A percentile compares a stretch with the other conserved stretches of the same genome.
These are phyloP conservation scores for Aspergillus sp. DNA, from an alignment of 2,329 filamentous ascomycete genomes.

Conservation along the genomic window DNA sequence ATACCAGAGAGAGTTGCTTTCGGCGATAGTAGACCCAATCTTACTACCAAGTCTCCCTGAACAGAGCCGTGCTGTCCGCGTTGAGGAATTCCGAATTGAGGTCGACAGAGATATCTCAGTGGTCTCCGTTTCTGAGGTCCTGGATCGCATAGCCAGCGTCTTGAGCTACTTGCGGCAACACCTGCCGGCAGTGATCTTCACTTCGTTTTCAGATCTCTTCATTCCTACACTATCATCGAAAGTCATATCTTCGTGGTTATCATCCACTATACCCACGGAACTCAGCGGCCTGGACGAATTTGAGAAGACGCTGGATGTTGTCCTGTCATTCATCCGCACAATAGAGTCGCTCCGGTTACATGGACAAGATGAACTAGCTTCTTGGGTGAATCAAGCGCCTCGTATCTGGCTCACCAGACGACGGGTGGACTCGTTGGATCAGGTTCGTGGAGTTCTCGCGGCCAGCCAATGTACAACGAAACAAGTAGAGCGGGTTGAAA, in stretches of 20 bases:
- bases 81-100: conserved; percentile 20
- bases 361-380: conserved; percentile 52
- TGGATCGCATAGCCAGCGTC: conserved; percentile 36
- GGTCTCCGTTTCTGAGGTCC: conserved; percentile 25
- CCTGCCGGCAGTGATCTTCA: conserved; percentile 41
- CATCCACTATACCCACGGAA: conserved; percentile 64
- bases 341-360: conserved; percentile 57
- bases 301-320: conserved; percentile 57
- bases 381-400: conserved; percentile 74
- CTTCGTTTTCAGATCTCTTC: conserved; percentile 57
- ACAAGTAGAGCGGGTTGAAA: conserved; percentile 75
- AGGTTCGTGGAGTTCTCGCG: conserved; percentile 60
- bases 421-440: conserved; percentile 67
- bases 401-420: conserved; percentile 79
- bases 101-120: conserved; percentile 15
- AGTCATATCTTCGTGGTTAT: conserved; percentile 65
- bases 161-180: conserved; percentile 43
- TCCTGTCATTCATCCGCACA: conserved; percentile 54
- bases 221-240: conserved; percentile 59
- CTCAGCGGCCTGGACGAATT: conserved; percentile 63
- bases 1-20: conserved; percentile 24
- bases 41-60: conserved; percentile 17
- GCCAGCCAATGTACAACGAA: conserved; percentile 57
- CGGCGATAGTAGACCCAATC: conserved; percentile 24
- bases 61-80: conserved; percentile 16